A percentile compares a stretch with the other conserved stretches of the same genome.
phyloP scores from a whole-genome alignment of 2,329 filamentous ascomycete species.

The Cladorrhinum sp. region DNA sequence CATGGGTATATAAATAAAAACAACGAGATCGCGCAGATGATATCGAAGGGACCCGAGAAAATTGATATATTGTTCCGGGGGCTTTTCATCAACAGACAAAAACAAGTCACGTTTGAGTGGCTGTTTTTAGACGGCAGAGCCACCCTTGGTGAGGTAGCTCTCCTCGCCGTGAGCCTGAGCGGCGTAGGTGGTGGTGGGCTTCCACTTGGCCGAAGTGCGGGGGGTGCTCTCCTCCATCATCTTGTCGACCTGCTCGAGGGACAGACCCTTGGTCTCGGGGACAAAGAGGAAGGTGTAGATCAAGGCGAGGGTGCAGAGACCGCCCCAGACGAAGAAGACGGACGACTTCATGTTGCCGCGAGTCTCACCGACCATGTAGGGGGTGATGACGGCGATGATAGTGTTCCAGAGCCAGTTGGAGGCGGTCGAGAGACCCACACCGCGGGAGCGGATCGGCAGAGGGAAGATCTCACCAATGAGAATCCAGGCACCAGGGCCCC shows the following conservation, averaged over 20 bases:
- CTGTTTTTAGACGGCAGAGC: conserved; percentile 11
- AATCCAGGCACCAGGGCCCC: conserved; percentile 79
- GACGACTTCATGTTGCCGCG: conserved; percentile 64
- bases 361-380: conserved; percentile 62
- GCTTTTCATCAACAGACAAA: not conserved
- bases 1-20: too few relatives aligned
- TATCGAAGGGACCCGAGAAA: not conserved
- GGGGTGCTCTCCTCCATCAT: conserved; percentile 87
- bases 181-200: conserved; percentile 67
- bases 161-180: conserved; percentile 20
- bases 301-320: conserved; percentile 58
- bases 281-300: conserved; percentile 72
- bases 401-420: conserved; percentile 94
- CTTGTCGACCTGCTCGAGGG: conserved; percentile 76
- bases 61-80: not conserved
- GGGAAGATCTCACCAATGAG: conserved; percentile 90
- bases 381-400: conserved; percentile 67
- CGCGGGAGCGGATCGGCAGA: conserved; percentile 81
- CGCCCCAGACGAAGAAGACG: conserved; percentile 75
- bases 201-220: conserved; percentile 73
- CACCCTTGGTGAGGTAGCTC: conserved; percentile 14
- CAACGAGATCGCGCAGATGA: too few relatives aligned
- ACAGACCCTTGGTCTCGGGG: conserved; percentile 72
- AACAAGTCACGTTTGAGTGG: not conserved
- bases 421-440: conserved; percentile 81